Base-by-base conservation (phyloP, 225 moss, liverwort and hornwort species). In the Polytrichum commune region DNA sequence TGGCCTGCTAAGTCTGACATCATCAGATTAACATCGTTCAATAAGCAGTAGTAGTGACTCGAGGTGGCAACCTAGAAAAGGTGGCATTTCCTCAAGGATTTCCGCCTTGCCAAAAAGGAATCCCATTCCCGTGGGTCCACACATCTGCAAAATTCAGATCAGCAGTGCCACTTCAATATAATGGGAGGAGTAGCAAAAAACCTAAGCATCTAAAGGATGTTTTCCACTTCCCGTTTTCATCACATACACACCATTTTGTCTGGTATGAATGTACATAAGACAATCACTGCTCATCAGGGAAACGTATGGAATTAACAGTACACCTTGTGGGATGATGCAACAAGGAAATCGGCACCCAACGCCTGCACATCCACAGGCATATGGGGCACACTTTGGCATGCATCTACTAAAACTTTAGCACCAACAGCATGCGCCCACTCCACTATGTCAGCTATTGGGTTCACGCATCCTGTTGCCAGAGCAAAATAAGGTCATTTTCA, bases 291-390 rank as follows among this genome's bases (percentile, higher is more conserved):
- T 57, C 46, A 55, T 55, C 38, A 56, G 69, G 32, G 18, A 13
- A 67, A 20, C 2, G 57, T n/a, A 20, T 60, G 60, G 60, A 60
- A 46, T 46, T 46, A 46, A 46, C 16, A 46, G 46, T 46, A 13
- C 73, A 89, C 95, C 95, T 95, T 95, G 70, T 95, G 95, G 58
- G 93, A 95, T 20, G 93, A 95, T 56, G 91, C 95, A 29, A 95
- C 93, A 8, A 95, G 84, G 53, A 95, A 93, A 72, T 95, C 93
- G 27, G 78, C 95, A 74, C 85, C 88, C 74, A 93, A 76, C 19
- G 84, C 85, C 81, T 95, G 93, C 60, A 95, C 93, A 75, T 95
- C 87, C 76, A 95, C 93, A 18, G 66, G 70, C 93, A 93, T 95
- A 74, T 95, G 93, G 22, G 93, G 93, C 29, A 95, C 91, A 69